Base-by-base conservation (phyloP, 768 basidiomycete genomes). In the Suillus weaverae region DNA sequence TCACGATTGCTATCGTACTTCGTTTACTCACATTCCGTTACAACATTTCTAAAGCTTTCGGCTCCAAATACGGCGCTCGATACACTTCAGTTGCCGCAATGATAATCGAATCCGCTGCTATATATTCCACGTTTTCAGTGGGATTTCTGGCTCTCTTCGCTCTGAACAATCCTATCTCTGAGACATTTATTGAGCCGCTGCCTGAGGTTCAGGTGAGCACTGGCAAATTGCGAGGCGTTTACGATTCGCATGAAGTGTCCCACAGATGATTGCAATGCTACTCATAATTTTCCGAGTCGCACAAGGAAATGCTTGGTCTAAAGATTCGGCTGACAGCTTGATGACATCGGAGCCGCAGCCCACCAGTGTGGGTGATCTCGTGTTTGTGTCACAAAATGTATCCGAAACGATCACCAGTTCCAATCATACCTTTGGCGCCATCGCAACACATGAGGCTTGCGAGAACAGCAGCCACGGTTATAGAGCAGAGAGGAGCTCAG, bases 61-160 rank as follows among this genome's bases (percentile, higher is more conserved):
- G 77, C n/a, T 35, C 59, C 16, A 63, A 48, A 33, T 61, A 73
- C 32, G 69, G 72, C 8, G 43, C 46, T 7, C 68, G 69, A 20
- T 80, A 80, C 60, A 71, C 75, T 4, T 74, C 71, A 2, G 60
- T 79, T 9, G 72, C 71, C 14, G 70, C 79, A 3, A 78, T 81
- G 69, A 50, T 78, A 35, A 53, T 81, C 54, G 80, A 81, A 66
- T 77, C 76, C 1, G 77, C 76, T 2, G 68, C 73, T 4, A 41
- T 76, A 3, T 78, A 78, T 54, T 70, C 75, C 6, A 18, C 67
- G 5, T 56, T 71, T 18, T 71, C 71, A 0, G 16, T 80, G 9
- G 35, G 75, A 0, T 79, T 81, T 62, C 46, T 81, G 26, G 62
- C 74, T 16, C 54, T 71, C 18, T 79, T 72, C 57, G 68, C 65